Conservation (phyloP, 1,284 basidiomycete species). For the Sporisorium exsertum region DNA sequence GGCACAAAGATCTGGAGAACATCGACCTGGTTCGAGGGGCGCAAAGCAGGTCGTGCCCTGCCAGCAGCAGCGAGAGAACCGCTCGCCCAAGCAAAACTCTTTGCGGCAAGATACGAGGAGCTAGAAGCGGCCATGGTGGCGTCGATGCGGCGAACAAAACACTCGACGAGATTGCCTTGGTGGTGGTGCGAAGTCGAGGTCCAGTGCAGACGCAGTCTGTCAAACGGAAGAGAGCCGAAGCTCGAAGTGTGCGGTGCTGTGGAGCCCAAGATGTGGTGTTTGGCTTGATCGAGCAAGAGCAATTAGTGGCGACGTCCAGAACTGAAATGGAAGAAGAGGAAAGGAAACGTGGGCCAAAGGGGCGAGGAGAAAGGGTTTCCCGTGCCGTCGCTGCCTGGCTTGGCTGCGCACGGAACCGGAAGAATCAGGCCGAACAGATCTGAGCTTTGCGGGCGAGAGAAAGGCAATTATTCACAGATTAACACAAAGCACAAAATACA, state of each 20-base stretch:
- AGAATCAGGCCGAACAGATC: constrained; percentile 20
- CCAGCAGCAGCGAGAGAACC: constrained; percentile 43
- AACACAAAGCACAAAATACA: constrained; percentile 2
- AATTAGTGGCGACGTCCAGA: neutral
- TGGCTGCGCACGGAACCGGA: constrained; percentile 32
- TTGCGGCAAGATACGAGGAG: constrained; percentile 38
- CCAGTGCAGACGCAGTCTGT: neutral
- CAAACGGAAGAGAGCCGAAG: neutral
- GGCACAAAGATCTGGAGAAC: constrained; percentile 53
- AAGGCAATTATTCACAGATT: no score
- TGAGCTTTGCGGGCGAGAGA: neutral
- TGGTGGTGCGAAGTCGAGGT: neutral
- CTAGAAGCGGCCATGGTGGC: constrained; percentile 25
- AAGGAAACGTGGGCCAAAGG: neutral
- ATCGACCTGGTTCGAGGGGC: constrained; percentile 37
- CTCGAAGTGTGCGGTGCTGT: neutral
- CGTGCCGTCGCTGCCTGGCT: neutral
- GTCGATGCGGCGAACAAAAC: neutral
- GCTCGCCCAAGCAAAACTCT: constrained; percentile 48
- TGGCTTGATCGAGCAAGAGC: neutral
- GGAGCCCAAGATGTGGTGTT: neutral
- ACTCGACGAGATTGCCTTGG: neutral
- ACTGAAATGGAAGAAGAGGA: neutral
- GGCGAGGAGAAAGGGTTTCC: constrained; percentile 16
- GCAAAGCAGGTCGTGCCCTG: constrained; percentile 27